These are phyloP conservation scores for Carex scoparia DNA, from an alignment of 176 grass and related monocot genomes.

Conservation along the genomic window DNA sequence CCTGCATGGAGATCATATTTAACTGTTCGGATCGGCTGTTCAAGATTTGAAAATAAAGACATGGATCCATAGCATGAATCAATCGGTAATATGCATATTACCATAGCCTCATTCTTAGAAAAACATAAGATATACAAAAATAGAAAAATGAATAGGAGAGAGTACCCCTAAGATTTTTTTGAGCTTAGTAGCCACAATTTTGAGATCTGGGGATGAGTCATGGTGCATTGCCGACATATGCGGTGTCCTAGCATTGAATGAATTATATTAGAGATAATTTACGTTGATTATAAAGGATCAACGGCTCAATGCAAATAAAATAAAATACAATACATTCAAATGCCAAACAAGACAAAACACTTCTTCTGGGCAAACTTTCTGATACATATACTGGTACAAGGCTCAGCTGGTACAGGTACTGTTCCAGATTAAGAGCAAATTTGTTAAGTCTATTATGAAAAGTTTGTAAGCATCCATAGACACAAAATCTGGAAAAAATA, in stretches of 20 bases:
- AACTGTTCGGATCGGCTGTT: too few relatives aligned
- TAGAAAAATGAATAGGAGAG: not conserved
- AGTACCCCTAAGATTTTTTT: constrained; percentile 52
- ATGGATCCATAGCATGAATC: too few relatives aligned
- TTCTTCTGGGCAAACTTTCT: not conserved
- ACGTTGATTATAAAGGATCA: constrained; percentile 12
- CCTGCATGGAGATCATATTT: too few relatives aligned
- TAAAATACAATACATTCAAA: not conserved
- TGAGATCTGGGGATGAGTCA: constrained; percentile 55
- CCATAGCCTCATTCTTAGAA: not conserved
- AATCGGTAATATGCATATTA: too few relatives aligned
- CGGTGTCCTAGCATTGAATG: constrained; percentile 36
- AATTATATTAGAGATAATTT: constrained; percentile 10
- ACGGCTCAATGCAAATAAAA: constrained; percentile 20
- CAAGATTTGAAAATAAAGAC: too few relatives aligned
- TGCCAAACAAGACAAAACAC: not conserved
- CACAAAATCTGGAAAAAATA: not conserved
- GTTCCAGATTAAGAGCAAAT: not conserved
- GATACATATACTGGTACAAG: not conserved
- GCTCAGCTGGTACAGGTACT: not conserved
- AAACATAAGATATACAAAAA: not conserved
- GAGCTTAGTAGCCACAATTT: constrained; percentile 41
- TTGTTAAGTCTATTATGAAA: not conserved
- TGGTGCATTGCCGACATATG: constrained; percentile 54
- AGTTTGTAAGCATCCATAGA: not conserved